Evolutionary conservation across 2,329 filamentous ascomycete species (phyloP).

Genomic region (Setomelanomma holmii): DNA sequence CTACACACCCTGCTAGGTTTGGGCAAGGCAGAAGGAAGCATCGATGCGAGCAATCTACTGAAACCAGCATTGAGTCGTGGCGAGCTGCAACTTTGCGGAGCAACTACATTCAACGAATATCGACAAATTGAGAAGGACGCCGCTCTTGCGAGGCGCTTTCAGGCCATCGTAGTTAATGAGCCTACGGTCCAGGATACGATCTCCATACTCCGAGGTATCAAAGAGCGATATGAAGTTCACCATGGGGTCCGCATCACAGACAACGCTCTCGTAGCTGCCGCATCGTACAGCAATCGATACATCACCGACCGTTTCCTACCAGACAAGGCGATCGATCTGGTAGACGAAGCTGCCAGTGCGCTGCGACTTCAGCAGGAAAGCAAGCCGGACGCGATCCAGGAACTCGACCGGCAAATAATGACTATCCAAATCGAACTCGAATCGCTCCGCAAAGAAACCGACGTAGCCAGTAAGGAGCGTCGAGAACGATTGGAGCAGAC

Average conservation of each 20-base stretch:
- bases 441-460: conserved; percentile 91
- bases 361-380: conserved; percentile 93
- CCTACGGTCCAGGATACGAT: conserved; percentile 92
- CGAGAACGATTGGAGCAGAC: conserved; percentile 83
- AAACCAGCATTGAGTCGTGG: conserved; percentile 94
- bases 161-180: conserved; percentile 92
- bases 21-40: conserved; percentile 94
- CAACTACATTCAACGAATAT: conserved; percentile 92
- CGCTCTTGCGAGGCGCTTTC: conserved; percentile 88
- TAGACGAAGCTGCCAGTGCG: conserved; percentile 93
- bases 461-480: conserved; percentile 85
- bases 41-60: conserved; percentile 92
- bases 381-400: conserved; percentile 93
- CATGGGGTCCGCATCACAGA: conserved; percentile 96
- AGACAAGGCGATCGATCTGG: conserved; percentile 95
- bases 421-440: conserved; percentile 97
- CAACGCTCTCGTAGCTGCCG: conserved; percentile 87
- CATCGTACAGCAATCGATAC: conserved; percentile 91
- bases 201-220: conserved; percentile 93
- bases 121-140: conserved; percentile 95
- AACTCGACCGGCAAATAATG: conserved; percentile 92
- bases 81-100: conserved; percentile 93
- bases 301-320: conserved; percentile 95
- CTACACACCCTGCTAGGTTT: conserved; percentile 89
- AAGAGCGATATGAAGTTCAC: conserved; percentile 96